Percentiles rank a stretch among this genome's conserved stretches.
Conservation (phyloP, 345 rosid species). For the Murraya paniculata region DNA sequence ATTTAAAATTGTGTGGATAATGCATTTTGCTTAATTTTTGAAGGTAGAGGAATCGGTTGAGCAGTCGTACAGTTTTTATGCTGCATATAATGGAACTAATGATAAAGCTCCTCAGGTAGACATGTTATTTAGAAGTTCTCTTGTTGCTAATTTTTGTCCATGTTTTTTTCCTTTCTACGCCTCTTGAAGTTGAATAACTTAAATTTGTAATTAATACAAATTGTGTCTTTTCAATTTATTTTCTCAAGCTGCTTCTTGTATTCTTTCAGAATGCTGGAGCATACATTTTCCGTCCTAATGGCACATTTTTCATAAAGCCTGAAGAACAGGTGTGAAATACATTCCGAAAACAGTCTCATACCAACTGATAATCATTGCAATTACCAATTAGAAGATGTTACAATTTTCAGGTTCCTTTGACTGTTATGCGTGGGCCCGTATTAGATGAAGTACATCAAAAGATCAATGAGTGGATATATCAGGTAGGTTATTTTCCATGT, state of each 20-base stretch:
- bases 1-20: slow-evolving; percentile 22
- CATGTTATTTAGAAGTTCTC: slow-evolving; percentile 18
- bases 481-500: slow-evolving; percentile 41
- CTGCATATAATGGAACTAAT: slow-evolving; percentile 59
- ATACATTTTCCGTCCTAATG: slow-evolving; percentile 89
- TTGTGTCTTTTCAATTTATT: too few relatives aligned
- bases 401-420: slow-evolving; percentile 48
- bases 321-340: slow-evolving; percentile 47
- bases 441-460: slow-evolving; percentile 85
- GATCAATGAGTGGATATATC: slow-evolving; percentile 78
- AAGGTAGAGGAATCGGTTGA: slow-evolving; percentile 70
- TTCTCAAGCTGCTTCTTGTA: not conserved
- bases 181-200: not conserved
- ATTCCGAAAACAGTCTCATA: slow-evolving; percentile 14
- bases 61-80: slow-evolving; percentile 71
- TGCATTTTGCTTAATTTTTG: slow-evolving; percentile 21
- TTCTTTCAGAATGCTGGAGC: slow-evolving; percentile 51
- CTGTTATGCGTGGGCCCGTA: slow-evolving; percentile 67
- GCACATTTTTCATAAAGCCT: slow-evolving; percentile 41
- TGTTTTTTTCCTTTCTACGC: not conserved
- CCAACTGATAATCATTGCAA: slow-evolving; percentile 6
- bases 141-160: not conserved
- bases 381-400: not conserved
- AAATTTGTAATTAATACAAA: not conserved
- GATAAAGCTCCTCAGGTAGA: slow-evolving; percentile 77